These are phyloP conservation scores for Globisporangium perplexum DNA, from an alignment of 352 stramenopile genomes.

Conservation along the genomic window DNA sequence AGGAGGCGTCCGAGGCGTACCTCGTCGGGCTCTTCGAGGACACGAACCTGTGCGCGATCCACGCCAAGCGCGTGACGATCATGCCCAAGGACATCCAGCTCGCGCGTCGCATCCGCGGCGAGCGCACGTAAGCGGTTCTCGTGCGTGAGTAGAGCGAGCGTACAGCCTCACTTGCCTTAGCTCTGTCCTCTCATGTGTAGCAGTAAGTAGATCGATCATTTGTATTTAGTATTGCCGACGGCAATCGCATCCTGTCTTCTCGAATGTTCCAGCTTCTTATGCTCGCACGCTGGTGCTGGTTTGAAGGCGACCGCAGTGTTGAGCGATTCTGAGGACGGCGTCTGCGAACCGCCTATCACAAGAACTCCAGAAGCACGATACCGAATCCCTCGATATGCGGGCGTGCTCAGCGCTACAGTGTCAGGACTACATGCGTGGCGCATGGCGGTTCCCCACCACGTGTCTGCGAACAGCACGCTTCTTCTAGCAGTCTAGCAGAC, in stretches of 20 bases:
- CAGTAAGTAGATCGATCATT: neutral
- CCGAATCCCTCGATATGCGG: no score
- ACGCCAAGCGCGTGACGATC: slow-evolving; percentile 93
- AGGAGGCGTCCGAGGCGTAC: slow-evolving; percentile 94
- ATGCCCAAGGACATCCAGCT: slow-evolving; percentile 95
- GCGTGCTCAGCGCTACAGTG: no score
- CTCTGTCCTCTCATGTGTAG: neutral
- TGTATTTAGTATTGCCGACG: neutral
- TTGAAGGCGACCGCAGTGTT: no score
- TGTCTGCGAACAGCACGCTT: no score
- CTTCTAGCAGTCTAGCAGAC: no score
- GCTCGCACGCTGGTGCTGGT: neutral
- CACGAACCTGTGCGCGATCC: slow-evolving; percentile 93
- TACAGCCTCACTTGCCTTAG: no score
- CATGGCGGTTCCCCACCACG: no score
- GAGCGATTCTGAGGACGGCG: no score
- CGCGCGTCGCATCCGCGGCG: slow-evolving; percentile 88
- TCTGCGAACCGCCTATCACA: no score
- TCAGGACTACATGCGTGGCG: no score
- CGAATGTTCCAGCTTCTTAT: neutral
- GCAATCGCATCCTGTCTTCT: neutral
- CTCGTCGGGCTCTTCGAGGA: slow-evolving; percentile 95
- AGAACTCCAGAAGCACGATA: no score
- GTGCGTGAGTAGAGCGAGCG: neutral
- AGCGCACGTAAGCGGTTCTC: slow-evolving; percentile 49